Evolutionary conservation across 345 rosid genomes (phyloP), one percentile per base, ranked within the genome.

Genomic region (Physaria fendleri): DNA sequence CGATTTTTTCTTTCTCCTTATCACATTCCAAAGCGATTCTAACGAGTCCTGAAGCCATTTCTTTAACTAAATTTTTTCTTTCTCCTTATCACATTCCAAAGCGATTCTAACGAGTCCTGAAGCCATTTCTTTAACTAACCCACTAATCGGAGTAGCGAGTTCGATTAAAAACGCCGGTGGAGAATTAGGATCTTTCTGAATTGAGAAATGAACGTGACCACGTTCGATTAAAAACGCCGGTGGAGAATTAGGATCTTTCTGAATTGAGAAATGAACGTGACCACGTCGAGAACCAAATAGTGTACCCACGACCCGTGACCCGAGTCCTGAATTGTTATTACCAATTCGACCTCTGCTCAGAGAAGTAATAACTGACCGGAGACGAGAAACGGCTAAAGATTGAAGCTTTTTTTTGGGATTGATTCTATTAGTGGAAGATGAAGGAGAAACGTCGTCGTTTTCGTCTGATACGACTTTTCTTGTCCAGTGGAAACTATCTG

Each of bases 1-100:
- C 40, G 18, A 25, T 44, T 14, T 46, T 52, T 1, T 12, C 54
- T 6, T 81, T 18, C 56, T 33, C 18, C 56, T 42, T 5, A 15
- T 9, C 60, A 64, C 97, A 94, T 34, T 94, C 99, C 58, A 94
- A 52, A 5, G 97, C 97, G 68, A 94, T 90, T 46, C 99, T 75
- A 4, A 94, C 97, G 55, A 94, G 71, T 47, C 97, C 99, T 0
- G 99, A 90, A 11, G 99, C 95, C 99, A 94, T 94, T 69, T 94
- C 97, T 63, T 81, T 57, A 13, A 90, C 97, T 59, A 94, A 68
- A n/a, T 82, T 12, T 71, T 78, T 7, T 68, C 77, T 6, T 81
- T 75, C 25, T 72, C 54, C 15, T 87, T 94, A 59, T 90, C 88
- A 64, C 97, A 94, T 34, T 94, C 99, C 58, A 94, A 52, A 5